Evolutionary conservation across 805 yeast genomes (phyloP), one percentile per base, ranked within the genome.

Genomic region (Grigorovia transvaalensis): DNA sequence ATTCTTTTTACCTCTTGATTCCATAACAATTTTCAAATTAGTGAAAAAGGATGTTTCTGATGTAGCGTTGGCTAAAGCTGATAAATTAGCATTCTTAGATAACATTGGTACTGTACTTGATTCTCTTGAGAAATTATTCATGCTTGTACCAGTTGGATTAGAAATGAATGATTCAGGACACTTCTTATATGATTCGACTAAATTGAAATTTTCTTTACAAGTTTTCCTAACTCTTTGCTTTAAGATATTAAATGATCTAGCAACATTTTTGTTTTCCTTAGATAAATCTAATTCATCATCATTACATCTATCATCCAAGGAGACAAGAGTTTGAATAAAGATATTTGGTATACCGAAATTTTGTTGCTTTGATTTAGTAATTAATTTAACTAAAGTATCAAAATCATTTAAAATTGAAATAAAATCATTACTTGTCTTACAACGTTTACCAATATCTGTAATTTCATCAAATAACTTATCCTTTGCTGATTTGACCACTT

Each of bases 1-100:
- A 68, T 88, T 89, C 76, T 88, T 91, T 76, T 90, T 90, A 75
- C 99, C 99, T 73, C 99, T 84, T 48, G 89, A 77, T 70, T 93
- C 98, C 54, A 85, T 73, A 52, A 93, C 82, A 51, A 80, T 70
- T 66, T 84, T 79, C 66, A 93, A 76, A 40, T 85, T 80, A 52
- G 81, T 74, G 74, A 90, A 88, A 52, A 89, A 81, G 52, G 74
- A 76, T 17, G 72, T 74, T 52, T 66, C 72, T 20, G 65, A 67
- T 9, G 70, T 65, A 9, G 48, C 38, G 18, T 40, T 17, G 40
- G 67, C 67, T 27, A 59, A 53, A 15, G 67, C 68, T 18, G 61
- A 61, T 6, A 71, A 62, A 6, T 69, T 59, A 46, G 59, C 50
- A 43, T 64, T 63, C 17, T 66, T 59, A 51, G 59, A 55, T 57